These are phyloP conservation scores for Xanthoconium purpureum DNA, from an alignment of 768 basidiomycete species.

Conservation along the genomic window DNA sequence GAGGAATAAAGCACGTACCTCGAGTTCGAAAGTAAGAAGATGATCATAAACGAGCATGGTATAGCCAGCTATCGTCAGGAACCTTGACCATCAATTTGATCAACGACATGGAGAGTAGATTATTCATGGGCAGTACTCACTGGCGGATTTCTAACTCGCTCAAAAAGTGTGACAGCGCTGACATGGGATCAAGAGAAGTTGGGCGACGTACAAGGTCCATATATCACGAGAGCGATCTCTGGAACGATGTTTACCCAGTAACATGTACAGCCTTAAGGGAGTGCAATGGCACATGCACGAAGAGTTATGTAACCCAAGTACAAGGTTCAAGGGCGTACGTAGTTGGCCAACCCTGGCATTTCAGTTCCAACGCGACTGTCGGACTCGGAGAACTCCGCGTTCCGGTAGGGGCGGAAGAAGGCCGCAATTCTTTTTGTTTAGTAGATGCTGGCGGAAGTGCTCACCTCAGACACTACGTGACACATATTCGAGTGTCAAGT, in stretches of 20 bases:
- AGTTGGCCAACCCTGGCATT: background rate
- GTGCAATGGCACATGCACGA: background rate
- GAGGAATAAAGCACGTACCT: slow-evolving; percentile 4
- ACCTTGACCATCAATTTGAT: background rate
- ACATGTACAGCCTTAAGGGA: background rate
- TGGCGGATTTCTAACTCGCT: background rate
- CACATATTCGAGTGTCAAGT: no score
- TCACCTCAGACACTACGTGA: no score
- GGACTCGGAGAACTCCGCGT: no score
- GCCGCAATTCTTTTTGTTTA: no score
- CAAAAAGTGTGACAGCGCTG: background rate
- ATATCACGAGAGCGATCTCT: background rate
- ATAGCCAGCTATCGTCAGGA: slow-evolving; percentile 1
- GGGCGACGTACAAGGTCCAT: background rate
- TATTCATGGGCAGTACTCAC: background rate
- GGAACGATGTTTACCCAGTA: background rate
- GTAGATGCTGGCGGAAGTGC: no score
- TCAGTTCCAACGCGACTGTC: no score
- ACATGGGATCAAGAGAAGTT: background rate
- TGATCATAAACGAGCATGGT: slow-evolving; percentile 15
- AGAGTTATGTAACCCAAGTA: background rate
- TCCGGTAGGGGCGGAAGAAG: no score
- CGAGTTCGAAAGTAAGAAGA: slow-evolving; percentile 15
- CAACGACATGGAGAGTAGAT: background rate
- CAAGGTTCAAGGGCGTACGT: background rate